These are phyloP conservation scores for Antitrichia curtipendula DNA, from an alignment of 225 moss, liverwort and hornwort genomes.

Conservation along the genomic window DNA sequence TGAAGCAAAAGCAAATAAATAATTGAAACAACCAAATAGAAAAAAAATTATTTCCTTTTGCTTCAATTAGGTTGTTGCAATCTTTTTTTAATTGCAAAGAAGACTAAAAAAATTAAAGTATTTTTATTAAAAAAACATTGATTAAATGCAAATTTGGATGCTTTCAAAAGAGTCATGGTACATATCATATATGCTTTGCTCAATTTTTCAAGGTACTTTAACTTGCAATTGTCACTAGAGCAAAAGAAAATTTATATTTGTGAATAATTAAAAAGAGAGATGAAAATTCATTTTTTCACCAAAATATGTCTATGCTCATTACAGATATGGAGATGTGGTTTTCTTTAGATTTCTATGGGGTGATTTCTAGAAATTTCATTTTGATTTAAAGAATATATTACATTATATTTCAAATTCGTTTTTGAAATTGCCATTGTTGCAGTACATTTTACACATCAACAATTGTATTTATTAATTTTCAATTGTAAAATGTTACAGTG, in stretches of 20 bases:
- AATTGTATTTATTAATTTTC: neutral
- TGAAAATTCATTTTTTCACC: neutral
- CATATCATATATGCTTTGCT: neutral
- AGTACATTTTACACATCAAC: neutral
- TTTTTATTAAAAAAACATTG: neutral
- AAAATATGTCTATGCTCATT: neutral
- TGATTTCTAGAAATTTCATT: neutral
- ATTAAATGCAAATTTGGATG: neutral
- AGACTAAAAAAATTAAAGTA: neutral
- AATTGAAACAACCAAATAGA: neutral
- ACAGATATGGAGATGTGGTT: neutral
- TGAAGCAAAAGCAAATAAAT: accelerated
- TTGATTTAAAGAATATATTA: neutral
- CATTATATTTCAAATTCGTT: neutral
- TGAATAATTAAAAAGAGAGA: neutral
- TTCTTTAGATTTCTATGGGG: neutral
- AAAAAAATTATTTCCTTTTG: accelerated
- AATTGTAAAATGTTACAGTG: neutral
- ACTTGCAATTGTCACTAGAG: neutral
- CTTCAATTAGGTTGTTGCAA: neutral
- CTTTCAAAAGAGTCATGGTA: neutral
- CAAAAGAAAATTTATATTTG: neutral
- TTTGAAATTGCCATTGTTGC: neutral
- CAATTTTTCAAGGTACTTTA: neutral
- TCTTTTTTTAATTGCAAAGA: neutral